Conservation (phyloP, 2,329 filamentous ascomycete species). For the Botrytis galanthina region DNA sequence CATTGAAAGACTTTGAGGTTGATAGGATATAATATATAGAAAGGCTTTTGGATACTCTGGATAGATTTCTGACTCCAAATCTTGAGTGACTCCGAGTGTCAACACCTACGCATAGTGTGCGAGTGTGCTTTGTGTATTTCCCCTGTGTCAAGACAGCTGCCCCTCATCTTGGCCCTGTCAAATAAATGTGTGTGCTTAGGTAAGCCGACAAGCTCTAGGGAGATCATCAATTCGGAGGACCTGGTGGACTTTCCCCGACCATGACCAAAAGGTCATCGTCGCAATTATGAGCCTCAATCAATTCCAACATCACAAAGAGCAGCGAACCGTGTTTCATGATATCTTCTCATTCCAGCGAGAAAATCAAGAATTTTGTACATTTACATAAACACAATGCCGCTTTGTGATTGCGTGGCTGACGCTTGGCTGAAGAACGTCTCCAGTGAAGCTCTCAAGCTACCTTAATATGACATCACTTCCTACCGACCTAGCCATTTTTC, state of each 20-base stretch:
- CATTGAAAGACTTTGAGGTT: not conserved
- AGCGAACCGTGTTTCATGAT: not conserved
- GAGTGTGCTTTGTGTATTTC: not conserved
- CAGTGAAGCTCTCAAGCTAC: not conserved
- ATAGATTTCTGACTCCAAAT: not conserved
- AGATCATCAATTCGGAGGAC: not conserved
- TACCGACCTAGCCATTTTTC: not conserved
- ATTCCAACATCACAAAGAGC: not conserved
- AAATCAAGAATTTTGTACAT: slow-evolving; percentile 1
- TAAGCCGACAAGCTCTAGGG: not conserved
- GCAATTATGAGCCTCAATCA: not conserved
- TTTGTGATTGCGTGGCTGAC: slow-evolving; percentile 13
- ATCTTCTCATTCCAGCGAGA: not conserved
- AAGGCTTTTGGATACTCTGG: not conserved
- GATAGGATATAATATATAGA: not conserved
- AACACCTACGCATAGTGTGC: no score
- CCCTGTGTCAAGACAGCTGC: not conserved
- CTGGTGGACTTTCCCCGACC: not conserved
- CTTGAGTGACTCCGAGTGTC: not conserved
- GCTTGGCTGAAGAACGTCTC: not conserved
- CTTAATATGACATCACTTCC: slow-evolving; percentile 9
- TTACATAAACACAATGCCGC: not conserved
- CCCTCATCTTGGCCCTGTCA: not conserved
- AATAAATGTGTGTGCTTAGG: not conserved
- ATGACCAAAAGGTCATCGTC: not conserved